Conservation (phyloP, 2,329 filamentous ascomycete species). For the Tolypocladium pustulatum region DNA sequence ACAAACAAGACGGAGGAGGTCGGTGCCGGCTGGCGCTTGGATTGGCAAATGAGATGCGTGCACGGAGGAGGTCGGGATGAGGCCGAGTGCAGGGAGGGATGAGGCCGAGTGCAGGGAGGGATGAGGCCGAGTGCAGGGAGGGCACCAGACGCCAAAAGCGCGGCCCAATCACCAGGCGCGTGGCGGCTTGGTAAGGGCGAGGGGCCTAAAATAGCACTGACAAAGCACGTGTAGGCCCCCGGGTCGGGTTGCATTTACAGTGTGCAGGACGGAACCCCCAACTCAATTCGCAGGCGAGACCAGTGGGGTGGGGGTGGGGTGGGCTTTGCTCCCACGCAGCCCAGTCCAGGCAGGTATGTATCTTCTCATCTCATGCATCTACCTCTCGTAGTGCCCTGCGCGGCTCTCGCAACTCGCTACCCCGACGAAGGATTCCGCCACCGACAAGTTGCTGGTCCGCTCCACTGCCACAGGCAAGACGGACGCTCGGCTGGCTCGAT, state of each 20-base stretch:
- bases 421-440: not conserved
- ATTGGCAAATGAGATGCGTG: not conserved
- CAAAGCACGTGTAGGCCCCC: slow-evolving; percentile 3
- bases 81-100: not conserved
- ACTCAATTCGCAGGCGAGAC: slow-evolving; percentile 2
- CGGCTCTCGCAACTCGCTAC: not conserved
- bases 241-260: not conserved
- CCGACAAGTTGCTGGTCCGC: not conserved
- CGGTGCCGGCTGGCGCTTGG: not conserved
- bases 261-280: not conserved
- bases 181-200: slow-evolving; percentile 2
- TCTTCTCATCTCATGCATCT: not conserved
- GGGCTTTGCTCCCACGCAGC: not conserved
- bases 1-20: not conserved
- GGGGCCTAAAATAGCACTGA: slow-evolving; percentile 2
- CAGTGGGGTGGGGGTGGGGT: not conserved
- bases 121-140: too few species aligned
- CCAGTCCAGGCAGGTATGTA: not conserved
- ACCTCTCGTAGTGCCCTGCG: not conserved
- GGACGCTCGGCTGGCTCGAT: not conserved
- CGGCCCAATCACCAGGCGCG: not conserved
- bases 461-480: not conserved
- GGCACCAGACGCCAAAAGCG: not conserved
- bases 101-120: not conserved
- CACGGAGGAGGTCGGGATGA: not conserved